Base-by-base conservation (phyloP, 1,284 basidiomycete genomes). In the Cutaneotrichosporon sp. region DNA sequence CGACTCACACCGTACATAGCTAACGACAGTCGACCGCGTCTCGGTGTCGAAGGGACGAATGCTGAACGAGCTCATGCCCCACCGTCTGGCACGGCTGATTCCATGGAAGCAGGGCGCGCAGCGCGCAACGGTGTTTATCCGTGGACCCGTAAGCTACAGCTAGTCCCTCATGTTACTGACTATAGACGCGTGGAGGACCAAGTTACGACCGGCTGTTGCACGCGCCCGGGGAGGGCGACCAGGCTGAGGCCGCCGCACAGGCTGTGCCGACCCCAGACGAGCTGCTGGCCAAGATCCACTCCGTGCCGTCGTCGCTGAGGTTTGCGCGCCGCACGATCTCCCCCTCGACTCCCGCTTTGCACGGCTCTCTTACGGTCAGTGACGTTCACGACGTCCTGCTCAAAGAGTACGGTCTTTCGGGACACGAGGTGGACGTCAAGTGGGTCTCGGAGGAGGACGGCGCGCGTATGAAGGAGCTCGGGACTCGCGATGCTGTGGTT, bases 21-120 rank as follows among this genome's bases (percentile, higher is more conserved):
- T 30, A 83, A 84, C 63, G 82, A 79, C 47, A 70, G 70, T 53
- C 50, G 71, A 73, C 54, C 55, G 65, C 34, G 58, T 72, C 2
- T 37, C 59, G 18, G 68, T 72, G 12, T 49, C 61, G n/a, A 57
- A 63, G 13, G 70, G 68, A 17, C 49, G 60, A 52, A 66, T 68
- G 36, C 56, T 68, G 52, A 60, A 69, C 43, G 52, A 65, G 38
- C 64, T 73, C 4, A 58, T 65, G 2, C 69, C 69, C 2, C 53
- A 30, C 36, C 58, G 68, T 22, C 49, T 61, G 42, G 69, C 70
- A 2, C 55, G 59, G 15, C 64, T 52, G 42, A 63, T 69, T 34
- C 64, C 63, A 12, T 64, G 60, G 60, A 66, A 64, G 55, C 22
- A 30, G 15, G 48, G 44, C 10, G 30, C 37, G 21, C 37, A 55